These are phyloP conservation scores for Rhypophila decipiens DNA, from an alignment of 495 filamentous ascomycete genomes.

Conservation along the genomic window DNA sequence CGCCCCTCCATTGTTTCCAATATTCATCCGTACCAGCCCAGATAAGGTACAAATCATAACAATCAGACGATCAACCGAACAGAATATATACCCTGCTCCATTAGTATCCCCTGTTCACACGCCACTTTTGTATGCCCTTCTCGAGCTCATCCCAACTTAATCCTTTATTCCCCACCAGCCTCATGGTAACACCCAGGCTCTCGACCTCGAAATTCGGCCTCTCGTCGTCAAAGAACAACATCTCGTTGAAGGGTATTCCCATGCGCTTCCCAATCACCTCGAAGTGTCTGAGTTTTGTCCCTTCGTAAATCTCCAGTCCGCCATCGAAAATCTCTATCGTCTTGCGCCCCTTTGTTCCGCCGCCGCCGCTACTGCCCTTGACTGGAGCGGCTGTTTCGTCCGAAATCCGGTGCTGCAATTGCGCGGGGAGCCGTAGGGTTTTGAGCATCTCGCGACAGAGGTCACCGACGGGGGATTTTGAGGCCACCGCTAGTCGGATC, in stretches of 20 bases:
- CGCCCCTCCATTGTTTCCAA: no score
- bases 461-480: conserved; percentile 75
- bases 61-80: not conserved
- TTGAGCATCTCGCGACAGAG: conserved; percentile 75
- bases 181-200: conserved; percentile 75
- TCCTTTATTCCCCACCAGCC: conserved; percentile 65
- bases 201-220: conserved; percentile 79
- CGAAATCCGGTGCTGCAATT: no score
- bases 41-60: not conserved
- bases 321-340: conserved; percentile 75
- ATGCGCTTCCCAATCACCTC: conserved; percentile 59
- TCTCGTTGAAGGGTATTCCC: conserved; percentile 65
- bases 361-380: not conserved
- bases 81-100: not conserved
- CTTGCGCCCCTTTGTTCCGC: conserved; percentile 34
- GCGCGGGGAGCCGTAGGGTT: conserved; percentile 56
- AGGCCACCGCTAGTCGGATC: conserved; percentile 69
- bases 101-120: conserved; percentile 50
- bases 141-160: conserved; percentile 75
- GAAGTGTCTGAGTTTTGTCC: conserved; percentile 82
- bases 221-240: conserved; percentile 98
- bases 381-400: not conserved
- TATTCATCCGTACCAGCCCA: no score
- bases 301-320: conserved; percentile 82
- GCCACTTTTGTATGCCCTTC: conserved; percentile 73